Evolutionary conservation across 306 rosid species (phyloP), one percentile per base, ranked within the genome.

Genomic region (Sicyos edulis): DNA sequence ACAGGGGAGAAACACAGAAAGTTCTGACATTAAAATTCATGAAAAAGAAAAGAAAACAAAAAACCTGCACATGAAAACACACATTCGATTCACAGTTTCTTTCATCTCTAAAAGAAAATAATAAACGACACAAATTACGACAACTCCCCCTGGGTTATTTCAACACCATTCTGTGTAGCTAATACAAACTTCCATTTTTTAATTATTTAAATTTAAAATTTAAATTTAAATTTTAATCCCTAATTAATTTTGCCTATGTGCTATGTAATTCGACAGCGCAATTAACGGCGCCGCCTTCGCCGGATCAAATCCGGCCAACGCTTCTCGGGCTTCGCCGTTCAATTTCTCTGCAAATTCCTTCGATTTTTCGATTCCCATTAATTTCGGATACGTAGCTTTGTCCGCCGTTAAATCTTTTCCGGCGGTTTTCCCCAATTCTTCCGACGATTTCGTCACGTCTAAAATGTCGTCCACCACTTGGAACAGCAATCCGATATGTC

Each of bases 391-490:
- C 0, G 91, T 87, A 2, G 49, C 80, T 52, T 87, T 87, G 71
- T 82, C 86, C 42, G 88, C 85, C n/a, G 68, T 71, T 77, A 84
- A 65, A 16, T 87, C 91, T 34, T 87, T 87, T 62, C 91, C 91
- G 1, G 91, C 91, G 0, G 91, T 87, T 29, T 87, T 87, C 56
- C 91, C 91, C 56, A 87, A 20, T 40, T 84, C 88, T 75, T 82
- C 74, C 0, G 91, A 84, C 1, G 88, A 77, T 19, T 84, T 84
- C 0, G 91, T 87, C 9, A 87, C 83, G 54, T 87, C 91, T 1
- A 87, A 84, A 59, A 87, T 87, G 54, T 87, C 91, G 67, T 87
- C 91, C 19, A 87, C 91, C 40, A 87, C 88, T 70, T 87, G 91
- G 78, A 82, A 84, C 79, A 87, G 14, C 67, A 87, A 14, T 0